Conservation (phyloP, 2,329 filamentous ascomycete species). For the Cadophora luteo-olivacea region DNA sequence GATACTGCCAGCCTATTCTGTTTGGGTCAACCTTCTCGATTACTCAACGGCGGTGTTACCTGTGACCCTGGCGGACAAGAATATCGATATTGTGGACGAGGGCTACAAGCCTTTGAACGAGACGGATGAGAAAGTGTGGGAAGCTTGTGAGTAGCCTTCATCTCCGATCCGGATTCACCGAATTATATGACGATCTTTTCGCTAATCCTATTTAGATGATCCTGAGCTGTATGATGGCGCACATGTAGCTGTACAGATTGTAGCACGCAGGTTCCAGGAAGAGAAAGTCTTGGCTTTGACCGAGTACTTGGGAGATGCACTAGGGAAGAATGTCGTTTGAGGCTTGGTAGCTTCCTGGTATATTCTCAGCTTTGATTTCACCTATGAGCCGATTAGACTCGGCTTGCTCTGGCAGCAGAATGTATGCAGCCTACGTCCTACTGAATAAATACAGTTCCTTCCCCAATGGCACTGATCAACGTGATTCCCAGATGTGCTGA, state of each 20-base stretch:
- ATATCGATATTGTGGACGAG: slow-evolving; percentile 47
- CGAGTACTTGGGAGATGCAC: slow-evolving; percentile 36
- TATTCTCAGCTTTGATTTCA: background rate
- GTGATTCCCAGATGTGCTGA: no score
- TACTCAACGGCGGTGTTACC: slow-evolving; percentile 65
- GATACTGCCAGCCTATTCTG: slow-evolving; percentile 30
- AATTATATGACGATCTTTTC: slow-evolving; percentile 46
- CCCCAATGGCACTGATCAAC: no score
- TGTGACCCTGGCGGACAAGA: slow-evolving; percentile 52
- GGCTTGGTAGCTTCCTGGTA: background rate
- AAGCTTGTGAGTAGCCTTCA: slow-evolving; percentile 53
- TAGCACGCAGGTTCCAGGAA: slow-evolving; percentile 59
- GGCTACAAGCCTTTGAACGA: slow-evolving; percentile 50
- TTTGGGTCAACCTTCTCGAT: slow-evolving; percentile 57
- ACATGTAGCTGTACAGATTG: slow-evolving; percentile 60
- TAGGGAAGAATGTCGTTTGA: slow-evolving; percentile 35
- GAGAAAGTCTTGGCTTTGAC: slow-evolving; percentile 57
- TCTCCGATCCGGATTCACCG: slow-evolving; percentile 34
- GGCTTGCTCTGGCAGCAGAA: no score
- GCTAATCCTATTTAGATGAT: slow-evolving; percentile 58
- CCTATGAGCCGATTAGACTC: no score
- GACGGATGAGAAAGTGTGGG: slow-evolving; percentile 51
- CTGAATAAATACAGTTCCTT: no score
- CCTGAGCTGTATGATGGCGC: slow-evolving; percentile 49
- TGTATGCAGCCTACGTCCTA: no score